A percentile compares a stretch with the other conserved stretches of the same genome.
Conservation (phyloP, 2,329 filamentous ascomycete species). For the Botrytis aclada region DNA sequence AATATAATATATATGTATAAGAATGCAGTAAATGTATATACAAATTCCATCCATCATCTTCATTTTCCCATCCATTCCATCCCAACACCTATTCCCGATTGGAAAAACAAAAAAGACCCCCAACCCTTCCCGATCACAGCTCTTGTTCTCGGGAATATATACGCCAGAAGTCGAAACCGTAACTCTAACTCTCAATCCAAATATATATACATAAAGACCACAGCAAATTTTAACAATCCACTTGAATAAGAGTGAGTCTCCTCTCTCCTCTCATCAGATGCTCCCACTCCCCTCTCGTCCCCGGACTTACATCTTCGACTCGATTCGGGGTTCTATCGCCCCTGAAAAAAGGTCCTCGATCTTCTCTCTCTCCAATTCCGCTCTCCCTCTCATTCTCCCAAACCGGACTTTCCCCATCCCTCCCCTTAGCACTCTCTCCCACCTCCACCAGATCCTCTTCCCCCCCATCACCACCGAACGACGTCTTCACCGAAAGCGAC, state of each 20-base stretch:
- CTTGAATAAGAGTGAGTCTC: slow-evolving; percentile 46
- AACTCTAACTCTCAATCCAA: background rate
- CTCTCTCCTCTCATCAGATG: slow-evolving; percentile 53
- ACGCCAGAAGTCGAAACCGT: background rate
- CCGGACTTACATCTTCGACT: slow-evolving; percentile 61
- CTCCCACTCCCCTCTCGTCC: slow-evolving; percentile 61
- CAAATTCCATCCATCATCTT: too few species aligned
- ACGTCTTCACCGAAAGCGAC: slow-evolving; percentile 28
- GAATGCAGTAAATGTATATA: background rate
- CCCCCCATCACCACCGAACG: slow-evolving; percentile 6
- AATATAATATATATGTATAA: background rate
- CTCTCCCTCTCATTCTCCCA: background rate
- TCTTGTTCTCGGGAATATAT: slow-evolving; percentile 33
- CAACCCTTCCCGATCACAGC: slow-evolving; percentile 31
- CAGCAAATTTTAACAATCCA: slow-evolving; percentile 45
- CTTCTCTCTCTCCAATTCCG: slow-evolving; percentile 21
- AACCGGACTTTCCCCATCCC: slow-evolving; percentile 22
- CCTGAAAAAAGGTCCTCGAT: slow-evolving; percentile 36
- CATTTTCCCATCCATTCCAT: background rate
- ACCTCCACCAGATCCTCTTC: slow-evolving; percentile 22
- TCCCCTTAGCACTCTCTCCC: slow-evolving; percentile 31
- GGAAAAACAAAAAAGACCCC: background rate
- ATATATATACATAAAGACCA: background rate
- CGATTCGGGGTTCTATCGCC: slow-evolving; percentile 57
- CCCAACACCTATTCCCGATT: background rate